These are phyloP conservation scores for Tetrahymena malaccensis DNA, from an alignment of 73 alveolate genomes.

Conservation along the genomic window DNA sequence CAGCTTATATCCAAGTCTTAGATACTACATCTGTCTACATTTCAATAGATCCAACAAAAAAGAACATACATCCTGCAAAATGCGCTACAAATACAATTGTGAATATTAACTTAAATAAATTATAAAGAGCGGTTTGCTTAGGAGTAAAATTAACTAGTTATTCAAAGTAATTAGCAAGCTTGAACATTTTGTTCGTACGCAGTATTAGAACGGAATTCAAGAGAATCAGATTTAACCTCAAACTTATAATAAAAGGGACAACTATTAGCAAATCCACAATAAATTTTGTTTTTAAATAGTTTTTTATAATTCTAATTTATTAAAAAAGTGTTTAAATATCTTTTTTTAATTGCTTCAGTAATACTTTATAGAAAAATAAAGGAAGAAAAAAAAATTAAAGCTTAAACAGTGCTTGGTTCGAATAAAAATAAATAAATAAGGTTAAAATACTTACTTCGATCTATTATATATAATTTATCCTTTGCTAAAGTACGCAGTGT, in stretches of 20 bases:
- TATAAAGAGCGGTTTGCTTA: not conserved
- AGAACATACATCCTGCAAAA: slow-evolving; percentile 39
- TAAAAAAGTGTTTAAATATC: not conserved
- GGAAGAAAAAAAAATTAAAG: not conserved
- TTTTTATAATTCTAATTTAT: slow-evolving; percentile 33
- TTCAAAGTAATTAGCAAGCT: slow-evolving; percentile 16
- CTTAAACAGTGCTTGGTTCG: not conserved
- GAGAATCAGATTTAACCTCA: slow-evolving; percentile 32
- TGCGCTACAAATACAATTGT: slow-evolving; percentile 10
- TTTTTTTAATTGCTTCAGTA: not conserved
- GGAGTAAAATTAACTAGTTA: not conserved
- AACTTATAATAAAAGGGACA: slow-evolving; percentile 45
- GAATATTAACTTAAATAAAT: slow-evolving; percentile 27
- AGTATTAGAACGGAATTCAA: slow-evolving; percentile 5
- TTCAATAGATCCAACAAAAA: slow-evolving; percentile 32
- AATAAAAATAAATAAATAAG: not conserved
- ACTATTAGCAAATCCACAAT: slow-evolving; percentile 48
- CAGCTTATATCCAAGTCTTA: slow-evolving; percentile 24
- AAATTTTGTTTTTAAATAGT: slow-evolving; percentile 53
- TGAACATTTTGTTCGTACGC: slow-evolving; percentile 36
- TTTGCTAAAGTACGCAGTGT: slow-evolving; percentile 59
- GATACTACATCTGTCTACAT: not conserved
- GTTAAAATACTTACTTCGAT: not conserved
- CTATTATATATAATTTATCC: slow-evolving; percentile 48
- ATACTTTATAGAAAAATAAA: not conserved